Evolutionary conservation across 2,329 filamentous ascomycete genomes (phyloP), one percentile per base, ranked within the genome.

Genomic region (Ascochyta rabiei): DNA sequence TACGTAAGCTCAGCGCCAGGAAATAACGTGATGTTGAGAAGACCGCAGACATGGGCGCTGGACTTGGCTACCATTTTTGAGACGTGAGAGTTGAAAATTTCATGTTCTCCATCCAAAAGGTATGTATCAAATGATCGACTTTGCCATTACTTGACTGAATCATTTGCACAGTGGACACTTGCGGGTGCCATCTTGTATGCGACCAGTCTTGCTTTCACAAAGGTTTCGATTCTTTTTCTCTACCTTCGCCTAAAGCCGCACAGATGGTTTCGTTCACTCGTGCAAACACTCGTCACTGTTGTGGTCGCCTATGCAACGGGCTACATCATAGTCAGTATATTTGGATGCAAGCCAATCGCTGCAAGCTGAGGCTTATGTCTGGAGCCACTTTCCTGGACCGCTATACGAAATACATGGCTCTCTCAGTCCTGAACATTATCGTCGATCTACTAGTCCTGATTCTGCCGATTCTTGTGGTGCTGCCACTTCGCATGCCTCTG

Each of bases 371-470:
- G 2, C 38, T 58, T n/a, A 4, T 35, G 2, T 21, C 51, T 1
- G 34, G 24, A 13, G 56, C 51, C 8, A 42, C n/a, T 6, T 58
- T 43, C n/a, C 35, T 58, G 18, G 47, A 55, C 31, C 38, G 34
- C 2, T 41, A 48, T 6, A 55, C 47, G 5, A 55, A 58, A 18
- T 58, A 58, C 42, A 57, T 50, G 35, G 45, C 55, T 2, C 50
- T 57, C 6, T 57, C 55, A 3, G n/a, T 57, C 3, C 41, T 57
- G 21, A 54, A 54, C 44, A 51, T 57, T 23, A 47, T 57, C 35
- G 48, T 55, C 43, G 56, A 58, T n/a, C 21, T 56, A 2, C 42
- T 52, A 2, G 39, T 39, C 3, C 43, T 58, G 19, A 10, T 35
- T 1, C 38, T 48, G 15, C 38, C 46, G 0, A 21, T 35, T 5